Conservation (phyloP, 176 grass and related monocot genomes). For the Pharus latifolius region DNA sequence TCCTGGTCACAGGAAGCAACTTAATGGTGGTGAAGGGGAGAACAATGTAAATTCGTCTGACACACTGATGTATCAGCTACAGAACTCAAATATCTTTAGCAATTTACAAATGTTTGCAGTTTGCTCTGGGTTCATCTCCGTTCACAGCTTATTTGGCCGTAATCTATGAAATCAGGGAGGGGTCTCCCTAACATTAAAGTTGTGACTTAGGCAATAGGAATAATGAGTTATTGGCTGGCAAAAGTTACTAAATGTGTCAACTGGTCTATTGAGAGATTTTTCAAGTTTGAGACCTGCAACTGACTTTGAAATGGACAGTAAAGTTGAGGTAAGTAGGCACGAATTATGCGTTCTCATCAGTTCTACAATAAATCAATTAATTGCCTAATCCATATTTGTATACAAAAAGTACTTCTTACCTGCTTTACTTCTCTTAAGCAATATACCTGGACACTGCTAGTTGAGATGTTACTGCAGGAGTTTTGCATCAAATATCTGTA, state of each 20-base stretch:
- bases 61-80: too few species aligned
- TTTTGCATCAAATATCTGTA: background rate
- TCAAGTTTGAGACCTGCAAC: too few species aligned
- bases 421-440: too few species aligned
- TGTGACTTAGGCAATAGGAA: background rate
- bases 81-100: too few species aligned
- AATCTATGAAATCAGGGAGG: background rate
- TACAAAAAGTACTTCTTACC: background rate
- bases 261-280: too few species aligned
- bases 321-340: constrained; percentile 1
- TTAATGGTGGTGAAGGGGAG: too few species aligned
- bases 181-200: background rate
- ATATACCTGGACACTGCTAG: background rate
- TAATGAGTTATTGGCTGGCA: background rate
- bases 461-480: background rate
- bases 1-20: too few species aligned
- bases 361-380: background rate
- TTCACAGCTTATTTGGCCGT: background rate
- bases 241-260: too few species aligned
- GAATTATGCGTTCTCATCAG: background rate
- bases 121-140: background rate
- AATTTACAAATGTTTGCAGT: background rate
- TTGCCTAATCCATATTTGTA: background rate
- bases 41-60: too few species aligned
- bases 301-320: background rate